Conservation (phyloP, 352 stramenopile genomes). For the Globisporangium rhizosaccharum region DNA sequence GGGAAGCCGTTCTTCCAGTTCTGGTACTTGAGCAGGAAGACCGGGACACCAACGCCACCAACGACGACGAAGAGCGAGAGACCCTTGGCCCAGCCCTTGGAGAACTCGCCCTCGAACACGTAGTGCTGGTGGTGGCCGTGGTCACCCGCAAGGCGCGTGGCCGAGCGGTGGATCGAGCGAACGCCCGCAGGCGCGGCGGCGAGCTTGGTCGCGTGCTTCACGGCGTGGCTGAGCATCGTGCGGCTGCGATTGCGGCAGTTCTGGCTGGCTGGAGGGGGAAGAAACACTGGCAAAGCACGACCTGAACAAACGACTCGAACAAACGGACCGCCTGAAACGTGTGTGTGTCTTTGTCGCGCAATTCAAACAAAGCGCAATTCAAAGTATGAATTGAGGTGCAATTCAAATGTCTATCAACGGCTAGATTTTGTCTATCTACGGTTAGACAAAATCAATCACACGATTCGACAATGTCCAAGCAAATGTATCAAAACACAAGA, state of each 20-base stretch:
- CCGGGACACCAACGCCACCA: conserved; percentile 56
- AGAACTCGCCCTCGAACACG: conserved; percentile 81
- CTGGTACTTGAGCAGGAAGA: conserved; percentile 73
- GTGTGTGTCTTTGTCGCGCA: too few species aligned
- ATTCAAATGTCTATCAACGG: too few species aligned
- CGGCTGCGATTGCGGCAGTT: neutral
- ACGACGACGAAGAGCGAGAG: conserved; percentile 56
- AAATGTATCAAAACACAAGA: too few species aligned
- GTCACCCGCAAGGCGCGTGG: conserved; percentile 68
- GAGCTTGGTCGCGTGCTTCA: conserved; percentile 73
- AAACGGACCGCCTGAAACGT: too few species aligned
- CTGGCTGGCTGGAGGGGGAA: conserved; percentile 11
- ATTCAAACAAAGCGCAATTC: too few species aligned
- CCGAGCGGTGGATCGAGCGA: conserved; percentile 71
- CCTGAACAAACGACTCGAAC: too few species aligned
- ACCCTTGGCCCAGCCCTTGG: conserved; percentile 61
- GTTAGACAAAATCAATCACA: too few species aligned
- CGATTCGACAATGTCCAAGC: too few species aligned
- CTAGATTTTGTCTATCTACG: too few species aligned
- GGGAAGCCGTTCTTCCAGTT: conserved; percentile 90
- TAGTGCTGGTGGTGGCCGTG: conserved; percentile 81
- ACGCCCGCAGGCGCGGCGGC: conserved; percentile 30
- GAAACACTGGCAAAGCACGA: conserved; percentile 8
- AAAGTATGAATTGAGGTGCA: too few species aligned
- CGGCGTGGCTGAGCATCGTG: conserved; percentile 47